Conservation (phyloP, 768 basidiomycete species). For the Leccinum broughii region DNA sequence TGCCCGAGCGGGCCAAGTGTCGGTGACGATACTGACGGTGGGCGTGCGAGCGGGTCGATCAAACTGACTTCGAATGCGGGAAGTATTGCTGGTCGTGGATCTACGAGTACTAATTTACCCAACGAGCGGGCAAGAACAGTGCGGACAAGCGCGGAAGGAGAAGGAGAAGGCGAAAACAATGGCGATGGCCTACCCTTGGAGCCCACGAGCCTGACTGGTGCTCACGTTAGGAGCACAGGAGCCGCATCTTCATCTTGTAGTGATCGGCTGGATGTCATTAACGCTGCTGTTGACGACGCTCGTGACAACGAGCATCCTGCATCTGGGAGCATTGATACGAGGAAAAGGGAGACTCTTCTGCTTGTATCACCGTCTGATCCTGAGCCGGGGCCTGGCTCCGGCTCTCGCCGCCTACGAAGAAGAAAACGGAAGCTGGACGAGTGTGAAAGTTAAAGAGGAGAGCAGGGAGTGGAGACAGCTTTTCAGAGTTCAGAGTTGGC, state of each 20-base stretch:
- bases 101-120: not conserved
- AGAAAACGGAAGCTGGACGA: constrained; percentile 28
- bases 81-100: not conserved
- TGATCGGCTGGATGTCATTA: not conserved
- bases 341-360: not conserved
- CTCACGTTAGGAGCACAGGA: not conserved
- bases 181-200: not conserved
- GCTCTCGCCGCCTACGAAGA: not conserved
- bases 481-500: not conserved
- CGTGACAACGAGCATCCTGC: not conserved
- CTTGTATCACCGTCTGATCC: not conserved
- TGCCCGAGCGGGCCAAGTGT: not conserved
- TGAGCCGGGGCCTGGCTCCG: not conserved
- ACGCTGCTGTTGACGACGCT: not conserved
- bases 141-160: not conserved
- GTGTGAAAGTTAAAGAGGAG: constrained; percentile 4
- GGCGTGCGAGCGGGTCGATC: not conserved
- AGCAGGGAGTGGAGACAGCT: not conserved
- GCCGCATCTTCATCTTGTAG: not conserved
- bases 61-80: not conserved
- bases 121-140: not conserved
- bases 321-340: not conserved
- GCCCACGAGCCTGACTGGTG: not conserved
- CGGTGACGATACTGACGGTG: not conserved
- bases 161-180: not conserved